Evolutionary conservation across 139 green algal genomes (phyloP).

Genomic region (Tetradesmus lagerheimii): DNA sequence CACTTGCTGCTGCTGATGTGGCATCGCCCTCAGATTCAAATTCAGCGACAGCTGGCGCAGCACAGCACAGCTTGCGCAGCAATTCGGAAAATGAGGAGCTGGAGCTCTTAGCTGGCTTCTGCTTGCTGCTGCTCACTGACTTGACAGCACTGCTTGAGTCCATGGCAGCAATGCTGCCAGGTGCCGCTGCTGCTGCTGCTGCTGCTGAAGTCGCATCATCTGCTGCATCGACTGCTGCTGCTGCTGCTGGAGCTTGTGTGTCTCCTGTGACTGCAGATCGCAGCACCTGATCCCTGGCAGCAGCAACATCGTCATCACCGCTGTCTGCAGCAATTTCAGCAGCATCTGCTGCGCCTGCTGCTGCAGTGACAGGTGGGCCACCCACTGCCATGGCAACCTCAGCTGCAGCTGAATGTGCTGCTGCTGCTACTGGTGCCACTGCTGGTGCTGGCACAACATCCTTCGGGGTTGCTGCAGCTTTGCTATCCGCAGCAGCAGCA

Average conservation of each 20-base stretch:
- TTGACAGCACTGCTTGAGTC: neutral
- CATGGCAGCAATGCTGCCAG: neutral
- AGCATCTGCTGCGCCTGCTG: neutral
- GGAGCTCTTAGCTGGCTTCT: neutral
- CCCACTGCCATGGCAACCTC: neutral
- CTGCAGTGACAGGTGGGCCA: neutral
- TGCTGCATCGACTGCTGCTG: neutral
- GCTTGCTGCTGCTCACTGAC: neutral
- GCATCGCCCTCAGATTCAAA: neutral
- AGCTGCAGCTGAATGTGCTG: neutral
- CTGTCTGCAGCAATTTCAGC: neutral
- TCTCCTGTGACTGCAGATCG: neutral
- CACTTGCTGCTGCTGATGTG: neutral
- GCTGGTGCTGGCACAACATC: neutral
- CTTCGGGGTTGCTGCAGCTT: neutral
- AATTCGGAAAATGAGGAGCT: neutral
- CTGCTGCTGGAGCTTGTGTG: neutral
- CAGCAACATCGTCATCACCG: neutral
- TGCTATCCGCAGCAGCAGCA: neutral
- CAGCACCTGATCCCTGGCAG: neutral
- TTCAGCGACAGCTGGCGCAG: neutral
- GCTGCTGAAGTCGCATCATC: neutral
- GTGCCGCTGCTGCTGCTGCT: neutral
- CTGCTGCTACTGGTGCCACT: constrained; percentile 1
- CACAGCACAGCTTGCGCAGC: neutral